Percentiles rank a stretch among this genome's conserved stretches.
Evolutionary conservation across 2,329 filamentous ascomycete species (phyloP).

Genomic region (Alternaria sp.): DNA sequence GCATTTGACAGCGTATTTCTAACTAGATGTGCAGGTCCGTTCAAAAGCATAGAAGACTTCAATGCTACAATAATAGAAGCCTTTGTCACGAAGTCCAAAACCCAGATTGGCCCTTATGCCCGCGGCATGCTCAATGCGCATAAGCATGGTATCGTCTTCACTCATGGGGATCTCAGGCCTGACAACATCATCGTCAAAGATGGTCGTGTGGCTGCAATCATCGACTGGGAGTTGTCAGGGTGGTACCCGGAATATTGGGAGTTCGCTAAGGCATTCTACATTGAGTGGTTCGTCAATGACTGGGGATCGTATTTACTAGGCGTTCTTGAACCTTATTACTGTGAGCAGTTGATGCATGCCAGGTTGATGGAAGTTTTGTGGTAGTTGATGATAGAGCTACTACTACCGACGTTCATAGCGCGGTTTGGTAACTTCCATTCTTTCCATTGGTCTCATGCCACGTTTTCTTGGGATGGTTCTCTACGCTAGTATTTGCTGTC

Average conservation of each 20-base stretch:
- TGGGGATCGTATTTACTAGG: conserved; percentile 18
- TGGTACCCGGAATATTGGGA: conserved; percentile 35
- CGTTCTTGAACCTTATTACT: conserved; percentile 22
- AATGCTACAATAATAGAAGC: conserved; percentile 19
- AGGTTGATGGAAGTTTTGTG: conserved; percentile 19
- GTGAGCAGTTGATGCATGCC: conserved; percentile 20
- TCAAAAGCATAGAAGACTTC: conserved; percentile 20
- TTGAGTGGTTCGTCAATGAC: conserved; percentile 23
- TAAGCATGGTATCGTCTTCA: conserved; percentile 32
- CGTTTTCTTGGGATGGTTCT: no score
- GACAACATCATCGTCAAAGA: conserved; percentile 26
- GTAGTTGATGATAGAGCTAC: conserved; percentile 2
- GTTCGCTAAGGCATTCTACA: conserved; percentile 28
- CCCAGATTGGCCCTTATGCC: conserved; percentile 17
- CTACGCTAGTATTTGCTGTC: no score
- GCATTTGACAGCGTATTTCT: conserved; percentile 6
- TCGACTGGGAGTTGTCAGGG: conserved; percentile 30
- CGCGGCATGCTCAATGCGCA: conserved; percentile 20
- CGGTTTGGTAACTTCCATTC: no score
- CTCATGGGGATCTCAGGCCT: conserved; percentile 28
- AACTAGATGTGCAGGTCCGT: conserved; percentile 20
- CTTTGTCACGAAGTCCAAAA: conserved; percentile 21
- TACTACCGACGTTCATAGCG: no score
- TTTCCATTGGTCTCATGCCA: no score
- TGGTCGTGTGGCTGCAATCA: conserved; percentile 21